phyloP scores from a whole-genome alignment of 192 early-diverging fungal species.

The Helicostylum pulchrum region DNA sequence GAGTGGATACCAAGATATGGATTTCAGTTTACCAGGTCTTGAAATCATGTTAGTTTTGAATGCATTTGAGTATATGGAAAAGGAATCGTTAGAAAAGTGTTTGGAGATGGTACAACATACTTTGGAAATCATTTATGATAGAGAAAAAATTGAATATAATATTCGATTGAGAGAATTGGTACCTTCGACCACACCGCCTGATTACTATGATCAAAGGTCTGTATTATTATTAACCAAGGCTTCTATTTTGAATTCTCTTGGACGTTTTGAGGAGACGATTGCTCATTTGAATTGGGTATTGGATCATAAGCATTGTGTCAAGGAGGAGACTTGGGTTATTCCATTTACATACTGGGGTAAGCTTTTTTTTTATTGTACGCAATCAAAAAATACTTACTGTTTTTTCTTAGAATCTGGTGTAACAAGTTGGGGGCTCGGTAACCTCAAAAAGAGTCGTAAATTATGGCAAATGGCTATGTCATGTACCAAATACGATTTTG shows the following conservation, averaged over 20 bases:
- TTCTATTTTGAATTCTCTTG: conserved; percentile 46
- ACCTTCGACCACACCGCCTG: conserved; percentile 29
- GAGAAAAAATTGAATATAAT: conserved; percentile 34
- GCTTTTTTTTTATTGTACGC: background rate
- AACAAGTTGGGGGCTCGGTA: conserved; percentile 44
- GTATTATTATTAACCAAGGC: conserved; percentile 47
- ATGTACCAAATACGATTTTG: conserved; percentile 54
- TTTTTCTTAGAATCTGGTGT: conserved; percentile 45
- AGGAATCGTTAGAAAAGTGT: conserved; percentile 21
- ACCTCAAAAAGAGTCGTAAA: conserved; percentile 32
- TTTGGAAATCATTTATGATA: conserved; percentile 31
- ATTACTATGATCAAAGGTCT: conserved; percentile 42
- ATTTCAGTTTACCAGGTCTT: conserved; percentile 46
- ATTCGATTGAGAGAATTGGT: conserved; percentile 35
- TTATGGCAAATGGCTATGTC: conserved; percentile 45
- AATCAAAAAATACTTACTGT: background rate
- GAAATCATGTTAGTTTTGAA: conserved; percentile 53
- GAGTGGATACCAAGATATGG: conserved; percentile 40
- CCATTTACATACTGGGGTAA: conserved; percentile 54
- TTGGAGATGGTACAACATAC: conserved; percentile 31
- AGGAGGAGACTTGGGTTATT: conserved; percentile 48
- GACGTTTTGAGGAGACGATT: conserved; percentile 36
- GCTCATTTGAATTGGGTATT: conserved; percentile 50
- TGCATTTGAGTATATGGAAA: conserved; percentile 46
- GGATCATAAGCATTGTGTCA: conserved; percentile 39